Evolutionary conservation across 2,329 filamentous ascomycete species (phyloP).

Genomic region (Clarireedia sp.): DNA sequence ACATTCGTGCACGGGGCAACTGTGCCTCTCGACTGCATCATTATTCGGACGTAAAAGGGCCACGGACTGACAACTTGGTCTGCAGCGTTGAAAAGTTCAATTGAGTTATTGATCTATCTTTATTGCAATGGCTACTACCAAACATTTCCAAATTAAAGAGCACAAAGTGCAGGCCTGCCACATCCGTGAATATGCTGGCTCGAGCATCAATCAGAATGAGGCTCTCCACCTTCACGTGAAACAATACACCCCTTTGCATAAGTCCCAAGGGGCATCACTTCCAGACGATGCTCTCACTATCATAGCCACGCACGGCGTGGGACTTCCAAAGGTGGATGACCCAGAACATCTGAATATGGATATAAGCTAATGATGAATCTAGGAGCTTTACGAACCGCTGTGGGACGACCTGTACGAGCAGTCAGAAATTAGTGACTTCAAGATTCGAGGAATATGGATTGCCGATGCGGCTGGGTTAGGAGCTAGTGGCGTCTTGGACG

Average conservation of each 20-base stretch:
- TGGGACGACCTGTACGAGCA: too few relatives aligned
- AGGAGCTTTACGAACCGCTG: slow-evolving; percentile 86
- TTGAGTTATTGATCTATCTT: too few relatives aligned
- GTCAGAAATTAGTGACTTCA: slow-evolving; percentile 38
- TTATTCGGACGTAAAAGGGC: too few relatives aligned
- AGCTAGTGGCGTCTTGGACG: slow-evolving; percentile 67
- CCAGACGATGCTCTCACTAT: background rate
- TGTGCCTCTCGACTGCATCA: too few relatives aligned
- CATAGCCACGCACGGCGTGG: slow-evolving; percentile 79
- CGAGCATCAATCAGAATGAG: background rate
- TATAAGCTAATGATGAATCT: background rate
- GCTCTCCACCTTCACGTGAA: background rate
- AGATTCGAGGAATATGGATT: slow-evolving; percentile 78
- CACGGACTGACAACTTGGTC: too few relatives aligned
- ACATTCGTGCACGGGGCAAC: too few relatives aligned
- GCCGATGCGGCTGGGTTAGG: slow-evolving; percentile 79
- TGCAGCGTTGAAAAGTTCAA: too few relatives aligned
- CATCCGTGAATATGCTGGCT: background rate
- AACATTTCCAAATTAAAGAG: too few relatives aligned
- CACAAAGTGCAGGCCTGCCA: background rate
- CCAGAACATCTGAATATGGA: slow-evolving; percentile 27
- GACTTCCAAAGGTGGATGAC: slow-evolving; percentile 69
- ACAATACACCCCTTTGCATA: background rate
- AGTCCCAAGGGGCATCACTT: background rate
- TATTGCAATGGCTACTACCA: too few relatives aligned